These are phyloP conservation scores for Eucalyptus fibrosa DNA, from an alignment of 345 rosid species.

Conservation along the genomic window DNA sequence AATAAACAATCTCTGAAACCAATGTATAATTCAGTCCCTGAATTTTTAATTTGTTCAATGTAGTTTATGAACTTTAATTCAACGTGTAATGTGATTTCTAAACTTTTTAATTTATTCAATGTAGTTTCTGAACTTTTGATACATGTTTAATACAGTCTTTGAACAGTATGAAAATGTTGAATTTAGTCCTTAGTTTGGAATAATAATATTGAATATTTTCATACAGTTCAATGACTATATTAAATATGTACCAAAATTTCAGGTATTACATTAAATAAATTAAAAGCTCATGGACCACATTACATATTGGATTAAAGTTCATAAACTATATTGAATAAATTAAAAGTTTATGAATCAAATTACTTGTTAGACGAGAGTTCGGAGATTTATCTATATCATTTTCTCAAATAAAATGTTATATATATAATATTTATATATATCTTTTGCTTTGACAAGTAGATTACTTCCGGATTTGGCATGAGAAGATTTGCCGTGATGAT, in stretches of 20 bases:
- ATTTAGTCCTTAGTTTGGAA: no score
- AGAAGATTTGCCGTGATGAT: not conserved
- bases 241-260: rapidly evolving
- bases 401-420: no score
- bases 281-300: rapidly evolving
- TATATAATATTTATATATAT: no score
- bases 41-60: no score
- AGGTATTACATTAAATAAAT: rapidly evolving
- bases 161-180: rapidly evolving
- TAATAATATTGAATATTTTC: no score
- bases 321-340: rapidly evolving
- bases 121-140: rapidly evolving
- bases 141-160: rapidly evolving
- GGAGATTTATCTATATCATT: no score
- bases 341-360: no score
- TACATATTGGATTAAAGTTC: rapidly evolving
- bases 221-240: rapidly evolving
- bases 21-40: rapidly evolving
- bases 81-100: no score
- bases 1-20: no score
- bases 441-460: not conserved
- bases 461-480: not conserved
- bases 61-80: no score
- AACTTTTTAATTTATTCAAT: no score
- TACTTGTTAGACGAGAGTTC: rapidly evolving